Conservation (phyloP, 2,329 filamentous ascomycete genomes). For the Tolypocladium tundrense region DNA sequence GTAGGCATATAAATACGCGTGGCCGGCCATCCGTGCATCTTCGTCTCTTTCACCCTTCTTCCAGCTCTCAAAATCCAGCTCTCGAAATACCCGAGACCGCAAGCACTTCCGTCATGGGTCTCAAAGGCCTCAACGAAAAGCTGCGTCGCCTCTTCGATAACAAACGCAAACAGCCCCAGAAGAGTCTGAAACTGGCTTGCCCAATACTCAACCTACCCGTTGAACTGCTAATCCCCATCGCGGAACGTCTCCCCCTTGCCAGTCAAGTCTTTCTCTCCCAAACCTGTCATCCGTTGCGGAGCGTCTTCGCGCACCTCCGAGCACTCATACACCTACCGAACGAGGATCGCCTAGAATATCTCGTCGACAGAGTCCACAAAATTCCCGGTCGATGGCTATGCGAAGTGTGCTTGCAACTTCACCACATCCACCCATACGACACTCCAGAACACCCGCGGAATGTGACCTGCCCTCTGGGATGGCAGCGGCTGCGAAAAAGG, state of each 20-base stretch:
- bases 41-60: no score
- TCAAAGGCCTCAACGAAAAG: neutral
- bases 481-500: neutral
- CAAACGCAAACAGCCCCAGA: no score
- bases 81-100: no score
- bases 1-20: no score
- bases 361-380: neutral
- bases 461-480: neutral
- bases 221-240: neutral
- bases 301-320: neutral
- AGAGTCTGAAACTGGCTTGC: neutral
- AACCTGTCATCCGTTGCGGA: neutral
- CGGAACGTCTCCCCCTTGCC: neutral
- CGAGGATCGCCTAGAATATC: neutral
- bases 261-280: neutral
- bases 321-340: neutral
- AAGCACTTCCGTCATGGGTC: no score
- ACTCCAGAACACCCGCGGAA: neutral
- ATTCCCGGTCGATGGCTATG: neutral
- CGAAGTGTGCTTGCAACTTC: neutral
- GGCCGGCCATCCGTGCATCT: no score
- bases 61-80: no score
- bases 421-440: neutral
- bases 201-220: neutral
- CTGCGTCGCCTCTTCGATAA: neutral